These are phyloP conservation scores for Plicaturopsis crispa DNA, from an alignment of 768 basidiomycete species.

Conservation along the genomic window DNA sequence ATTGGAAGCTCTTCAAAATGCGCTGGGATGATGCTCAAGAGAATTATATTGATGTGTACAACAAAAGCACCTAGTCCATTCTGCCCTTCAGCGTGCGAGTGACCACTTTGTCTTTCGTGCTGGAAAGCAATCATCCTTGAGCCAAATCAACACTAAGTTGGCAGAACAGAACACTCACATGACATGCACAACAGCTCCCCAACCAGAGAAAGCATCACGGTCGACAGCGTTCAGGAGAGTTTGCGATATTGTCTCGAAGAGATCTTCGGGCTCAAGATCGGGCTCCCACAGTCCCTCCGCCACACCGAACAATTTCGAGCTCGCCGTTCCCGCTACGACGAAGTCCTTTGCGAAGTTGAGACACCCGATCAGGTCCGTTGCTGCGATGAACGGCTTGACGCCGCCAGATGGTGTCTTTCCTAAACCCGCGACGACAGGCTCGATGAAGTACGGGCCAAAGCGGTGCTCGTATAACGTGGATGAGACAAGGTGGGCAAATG, in stretches of 20 bases:
- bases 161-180: slow-evolving; percentile 53
- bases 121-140: slow-evolving; percentile 18
- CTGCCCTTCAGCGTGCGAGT: slow-evolving; percentile 84
- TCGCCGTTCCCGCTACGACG: slow-evolving; percentile 91
- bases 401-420: slow-evolving; percentile 64
- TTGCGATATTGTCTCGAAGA: slow-evolving; percentile 98
- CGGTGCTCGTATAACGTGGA: slow-evolving; percentile 93
- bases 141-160: slow-evolving; percentile 1
- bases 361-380: slow-evolving; percentile 91
- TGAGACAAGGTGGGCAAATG: slow-evolving; percentile 91
- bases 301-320: slow-evolving; percentile 89
- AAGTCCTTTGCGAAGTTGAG: slow-evolving; percentile 95
- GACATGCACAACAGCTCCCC: slow-evolving; percentile 93
- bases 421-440: slow-evolving; percentile 93
- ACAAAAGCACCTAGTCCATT: slow-evolving; percentile 63
- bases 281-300: slow-evolving; percentile 99
- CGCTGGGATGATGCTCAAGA: no score
- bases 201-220: slow-evolving; percentile 93
- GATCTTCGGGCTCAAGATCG: slow-evolving; percentile 89
- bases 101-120: slow-evolving; percentile 68
- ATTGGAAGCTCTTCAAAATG: no score
- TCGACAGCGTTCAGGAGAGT: slow-evolving; percentile 93
- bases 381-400: slow-evolving; percentile 88
- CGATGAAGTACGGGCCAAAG: slow-evolving; percentile 94
- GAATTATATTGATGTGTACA: no score